Percentiles rank a stretch among this genome's conserved stretches.
phyloP scores from a whole-genome alignment of 768 basidiomycete genomes.

The Stropharia rugosoannulata region DNA sequence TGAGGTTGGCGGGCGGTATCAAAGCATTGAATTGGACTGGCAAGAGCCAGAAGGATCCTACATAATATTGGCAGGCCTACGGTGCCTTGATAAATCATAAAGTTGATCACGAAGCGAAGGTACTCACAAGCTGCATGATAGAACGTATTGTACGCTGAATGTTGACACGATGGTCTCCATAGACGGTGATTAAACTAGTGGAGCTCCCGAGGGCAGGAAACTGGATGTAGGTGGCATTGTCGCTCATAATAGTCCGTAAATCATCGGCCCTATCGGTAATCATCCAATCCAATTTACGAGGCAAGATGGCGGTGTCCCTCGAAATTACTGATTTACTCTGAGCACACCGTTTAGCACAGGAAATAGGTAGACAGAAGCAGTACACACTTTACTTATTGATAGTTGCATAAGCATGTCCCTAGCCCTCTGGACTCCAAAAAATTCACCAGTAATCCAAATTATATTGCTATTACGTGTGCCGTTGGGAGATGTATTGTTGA shows the following conservation, averaged over 20 bases:
- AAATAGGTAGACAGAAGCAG: background rate
- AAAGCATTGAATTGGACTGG: slow-evolving; percentile 93
- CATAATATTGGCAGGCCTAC: slow-evolving; percentile 93
- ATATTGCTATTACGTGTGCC: slow-evolving; percentile 64
- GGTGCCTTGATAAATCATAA: background rate
- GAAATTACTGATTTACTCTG: slow-evolving; percentile 91
- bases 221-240: slow-evolving; percentile 95
- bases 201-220: slow-evolving; percentile 92
- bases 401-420: slow-evolving; percentile 93
- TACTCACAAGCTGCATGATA: slow-evolving; percentile 89
- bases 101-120: background rate
- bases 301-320: slow-evolving; percentile 89
- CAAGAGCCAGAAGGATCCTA: slow-evolving; percentile 96
- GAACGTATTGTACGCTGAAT: slow-evolving; percentile 92
- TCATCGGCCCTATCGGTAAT: slow-evolving; percentile 96
- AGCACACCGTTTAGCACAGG: slow-evolving; percentile 1
- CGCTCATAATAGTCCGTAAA: slow-evolving; percentile 88
- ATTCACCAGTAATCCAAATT: slow-evolving; percentile 98
- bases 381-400: slow-evolving; percentile 77
- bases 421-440: slow-evolving; percentile 93
- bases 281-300: slow-evolving; percentile 98
- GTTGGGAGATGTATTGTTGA: slow-evolving; percentile 37
- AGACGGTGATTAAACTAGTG: slow-evolving; percentile 90
- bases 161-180: slow-evolving; percentile 90
- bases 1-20: slow-evolving; percentile 78